Conservation (phyloP, 129 eudicot genomes). For the Artemisia annua region DNA sequence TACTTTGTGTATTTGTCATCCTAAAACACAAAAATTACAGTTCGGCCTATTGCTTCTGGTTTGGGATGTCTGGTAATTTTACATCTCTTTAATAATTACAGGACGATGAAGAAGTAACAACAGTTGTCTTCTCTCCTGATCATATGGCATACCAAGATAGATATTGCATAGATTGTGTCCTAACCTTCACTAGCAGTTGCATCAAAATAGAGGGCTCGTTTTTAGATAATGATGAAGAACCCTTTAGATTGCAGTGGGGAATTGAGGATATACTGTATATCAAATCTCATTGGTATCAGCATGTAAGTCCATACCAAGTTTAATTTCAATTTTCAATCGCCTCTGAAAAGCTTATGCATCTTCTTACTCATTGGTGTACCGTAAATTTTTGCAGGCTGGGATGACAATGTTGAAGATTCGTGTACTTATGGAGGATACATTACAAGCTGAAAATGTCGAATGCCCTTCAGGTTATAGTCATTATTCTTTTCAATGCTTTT, state of each 20-base stretch:
- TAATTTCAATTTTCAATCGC: background rate
- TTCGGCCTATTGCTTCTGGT: too few relatives aligned
- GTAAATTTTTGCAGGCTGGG: conserved; percentile 44
- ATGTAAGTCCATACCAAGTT: conserved; percentile 42
- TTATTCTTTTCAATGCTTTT: background rate
- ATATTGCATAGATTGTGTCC: conserved; percentile 44
- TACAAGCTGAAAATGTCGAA: conserved; percentile 27
- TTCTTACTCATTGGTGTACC: conserved; percentile 5
- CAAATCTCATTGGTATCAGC: conserved; percentile 53
- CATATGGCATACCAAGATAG: conserved; percentile 47
- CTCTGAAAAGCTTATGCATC: background rate
- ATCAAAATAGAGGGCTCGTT: conserved; percentile 49
- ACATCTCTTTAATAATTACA: conserved; percentile 29
- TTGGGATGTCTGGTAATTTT: too few relatives aligned
- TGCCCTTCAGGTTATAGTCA: conserved; percentile 49
- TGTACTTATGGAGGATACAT: conserved; percentile 42
- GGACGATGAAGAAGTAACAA: conserved; percentile 40
- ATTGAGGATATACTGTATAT: conserved; percentile 58
- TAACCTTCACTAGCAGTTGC: conserved; percentile 47
- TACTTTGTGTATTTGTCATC: too few relatives aligned
- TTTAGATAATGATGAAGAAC: conserved; percentile 30
- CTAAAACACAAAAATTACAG: too few relatives aligned
- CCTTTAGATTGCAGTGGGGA: conserved; percentile 47
- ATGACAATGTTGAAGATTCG: conserved; percentile 47
- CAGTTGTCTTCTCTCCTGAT: conserved; percentile 61